phyloP scores from a whole-genome alignment of 1,139 yeast genomes.

The Hemisphaericaspora xylofermentans region DNA sequence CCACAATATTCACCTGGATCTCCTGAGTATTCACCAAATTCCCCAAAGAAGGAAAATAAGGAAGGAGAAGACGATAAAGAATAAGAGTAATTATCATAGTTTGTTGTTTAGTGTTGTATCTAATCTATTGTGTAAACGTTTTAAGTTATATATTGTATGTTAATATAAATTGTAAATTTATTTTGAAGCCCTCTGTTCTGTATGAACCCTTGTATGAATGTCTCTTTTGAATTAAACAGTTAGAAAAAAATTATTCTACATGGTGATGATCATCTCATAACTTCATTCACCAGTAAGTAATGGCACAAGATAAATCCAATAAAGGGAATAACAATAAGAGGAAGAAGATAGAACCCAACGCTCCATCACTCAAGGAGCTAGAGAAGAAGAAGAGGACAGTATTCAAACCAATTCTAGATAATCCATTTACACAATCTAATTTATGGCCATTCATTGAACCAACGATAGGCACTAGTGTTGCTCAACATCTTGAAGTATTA shows the following conservation, averaged over 20 bases:
- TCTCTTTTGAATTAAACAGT: too few species aligned
- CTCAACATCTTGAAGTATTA: conserved; percentile 39
- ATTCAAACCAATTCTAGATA: conserved; percentile 60
- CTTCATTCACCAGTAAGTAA: not conserved
- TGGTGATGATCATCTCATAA: not conserved
- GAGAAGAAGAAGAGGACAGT: conserved; percentile 51
- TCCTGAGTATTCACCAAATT: conserved; percentile 45
- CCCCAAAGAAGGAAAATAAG: conserved; percentile 11
- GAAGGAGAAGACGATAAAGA: conserved; percentile 14
- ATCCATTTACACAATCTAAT: conserved; percentile 52
- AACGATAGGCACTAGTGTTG: conserved; percentile 33
- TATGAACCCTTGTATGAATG: not conserved
- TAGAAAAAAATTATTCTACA: not conserved
- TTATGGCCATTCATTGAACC: conserved; percentile 53
- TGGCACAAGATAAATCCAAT: conserved; percentile 4
- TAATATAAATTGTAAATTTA: conserved; percentile 1
- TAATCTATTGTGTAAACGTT: conserved; percentile 1
- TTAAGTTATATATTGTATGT: conserved; percentile 2
- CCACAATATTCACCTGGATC: conserved; percentile 63
- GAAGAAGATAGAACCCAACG: conserved; percentile 7
- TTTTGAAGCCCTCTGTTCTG: not conserved
- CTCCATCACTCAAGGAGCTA: conserved; percentile 36
- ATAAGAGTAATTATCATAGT: not conserved
- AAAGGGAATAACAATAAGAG: conserved; percentile 1
- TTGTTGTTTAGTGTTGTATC: conserved; percentile 2